Evolutionary conservation across 768 basidiomycete species (phyloP).

Genomic region (Suillus subalutaceus): DNA sequence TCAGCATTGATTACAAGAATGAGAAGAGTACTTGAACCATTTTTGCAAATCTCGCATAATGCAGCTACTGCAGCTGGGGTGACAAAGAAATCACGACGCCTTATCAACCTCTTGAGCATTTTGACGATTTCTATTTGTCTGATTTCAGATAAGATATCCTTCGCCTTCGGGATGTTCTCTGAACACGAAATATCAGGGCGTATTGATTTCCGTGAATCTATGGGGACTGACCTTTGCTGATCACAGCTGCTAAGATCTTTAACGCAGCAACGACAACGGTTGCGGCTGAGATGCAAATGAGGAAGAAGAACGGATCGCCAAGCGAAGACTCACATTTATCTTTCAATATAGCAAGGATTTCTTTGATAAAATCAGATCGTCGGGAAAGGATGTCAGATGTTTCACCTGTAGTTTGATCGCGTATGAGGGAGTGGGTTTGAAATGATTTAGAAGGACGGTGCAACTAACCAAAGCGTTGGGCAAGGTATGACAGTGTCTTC

Average conservation of each 20-base stretch:
- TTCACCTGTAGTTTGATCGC: conserved; percentile 28
- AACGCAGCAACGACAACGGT: conserved; percentile 27
- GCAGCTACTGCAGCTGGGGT: conserved; percentile 30
- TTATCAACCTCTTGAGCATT: conserved; percentile 24
- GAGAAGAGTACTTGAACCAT: conserved; percentile 17
- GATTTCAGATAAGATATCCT: conserved; percentile 14
- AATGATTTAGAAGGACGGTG: background rate
- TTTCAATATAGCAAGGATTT: conserved; percentile 17
- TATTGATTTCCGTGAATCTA: background rate
- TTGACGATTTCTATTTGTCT: conserved; percentile 10
- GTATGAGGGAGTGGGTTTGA: conserved; percentile 30
- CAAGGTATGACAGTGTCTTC: background rate
- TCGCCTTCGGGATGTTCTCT: conserved; percentile 9
- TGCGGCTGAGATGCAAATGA: conserved; percentile 22
- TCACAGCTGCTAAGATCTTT: conserved; percentile 22
- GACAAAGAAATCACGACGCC: conserved; percentile 31
- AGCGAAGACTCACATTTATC: conserved; percentile 4
- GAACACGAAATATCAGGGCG: background rate
- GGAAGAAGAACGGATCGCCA: background rate
- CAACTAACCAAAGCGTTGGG: background rate
- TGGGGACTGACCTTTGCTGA: conserved; percentile 12
- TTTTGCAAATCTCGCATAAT: conserved; percentile 25
- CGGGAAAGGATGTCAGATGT: background rate
- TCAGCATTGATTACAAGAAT: conserved; percentile 5
- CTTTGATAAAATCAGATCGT: background rate